These are phyloP conservation scores for Malus hybrid DNA, from an alignment of 331 rosid species.

Conservation along the genomic window DNA sequence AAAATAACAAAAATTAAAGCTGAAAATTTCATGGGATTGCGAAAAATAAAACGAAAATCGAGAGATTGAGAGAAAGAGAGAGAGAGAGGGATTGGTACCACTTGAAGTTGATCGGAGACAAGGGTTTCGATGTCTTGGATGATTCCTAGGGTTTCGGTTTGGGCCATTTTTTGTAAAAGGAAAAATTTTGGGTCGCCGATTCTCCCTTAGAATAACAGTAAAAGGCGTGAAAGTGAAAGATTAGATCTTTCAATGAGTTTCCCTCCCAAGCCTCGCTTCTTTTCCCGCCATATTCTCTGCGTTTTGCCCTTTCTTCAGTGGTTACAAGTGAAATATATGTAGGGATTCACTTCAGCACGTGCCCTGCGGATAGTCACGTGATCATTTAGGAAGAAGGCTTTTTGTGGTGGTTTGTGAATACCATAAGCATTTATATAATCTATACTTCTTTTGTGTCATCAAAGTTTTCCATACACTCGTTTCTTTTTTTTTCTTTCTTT, in stretches of 20 bases:
- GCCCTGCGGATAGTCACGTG: not conserved
- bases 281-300: slow-evolving; percentile 71
- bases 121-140: slow-evolving; percentile 62
- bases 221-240: no score
- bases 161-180: slow-evolving; percentile 38
- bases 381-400: not conserved
- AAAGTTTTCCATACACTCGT: no score
- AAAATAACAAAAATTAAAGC: not conserved
- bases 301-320: not conserved
- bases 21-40: not conserved
- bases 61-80: slow-evolving; percentile 6
- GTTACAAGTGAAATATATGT: not conserved
- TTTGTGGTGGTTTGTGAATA: not conserved
- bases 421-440: no score
- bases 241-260: slow-evolving; percentile 9
- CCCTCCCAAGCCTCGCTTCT: slow-evolving; percentile 30
- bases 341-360: not conserved
- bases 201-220: not conserved
- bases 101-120: slow-evolving; percentile 79
- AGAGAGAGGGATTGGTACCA: slow-evolving; percentile 37
- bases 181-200: not conserved
- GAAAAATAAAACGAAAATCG: not conserved
- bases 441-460: no score
- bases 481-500: no score
- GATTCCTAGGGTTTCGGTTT: slow-evolving; percentile 64